A percentile compares a stretch with the other conserved stretches of the same genome.
These are phyloP conservation scores for Inga oerstediana DNA, from an alignment of 306 rosid species.

Conservation along the genomic window DNA sequence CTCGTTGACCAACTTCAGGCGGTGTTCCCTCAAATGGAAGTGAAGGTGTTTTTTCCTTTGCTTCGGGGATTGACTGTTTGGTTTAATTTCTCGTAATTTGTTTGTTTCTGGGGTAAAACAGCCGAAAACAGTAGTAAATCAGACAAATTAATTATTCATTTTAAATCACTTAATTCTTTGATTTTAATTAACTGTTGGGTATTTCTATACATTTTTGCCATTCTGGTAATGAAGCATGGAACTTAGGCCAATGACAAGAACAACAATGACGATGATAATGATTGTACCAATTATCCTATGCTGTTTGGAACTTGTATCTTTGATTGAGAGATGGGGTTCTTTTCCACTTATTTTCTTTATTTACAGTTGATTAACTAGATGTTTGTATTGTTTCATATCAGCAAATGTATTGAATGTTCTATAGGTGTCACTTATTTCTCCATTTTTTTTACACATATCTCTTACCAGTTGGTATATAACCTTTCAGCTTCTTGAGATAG, in stretches of 20 bases:
- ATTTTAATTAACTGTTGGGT: not conserved
- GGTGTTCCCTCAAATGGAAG: slow-evolving; percentile 83
- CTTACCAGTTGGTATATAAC: slow-evolving; percentile 26
- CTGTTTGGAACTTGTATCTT: not conserved
- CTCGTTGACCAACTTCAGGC: slow-evolving; percentile 71
- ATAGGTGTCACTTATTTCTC: not conserved
- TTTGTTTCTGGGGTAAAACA: not conserved
- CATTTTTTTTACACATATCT: not conserved
- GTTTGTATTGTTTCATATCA: slow-evolving; percentile 4
- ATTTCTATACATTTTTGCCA: not conserved
- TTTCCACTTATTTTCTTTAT: not conserved
- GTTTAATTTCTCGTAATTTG: not conserved
- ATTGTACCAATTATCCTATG: not conserved
- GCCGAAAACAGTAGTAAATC: not conserved
- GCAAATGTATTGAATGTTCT: not conserved
- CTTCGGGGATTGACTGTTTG: not conserved
- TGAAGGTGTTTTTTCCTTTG: slow-evolving; percentile 30
- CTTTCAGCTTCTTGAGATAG: slow-evolving; percentile 78
- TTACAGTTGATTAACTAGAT: not conserved
- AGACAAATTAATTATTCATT: not conserved
- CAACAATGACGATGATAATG: not conserved
- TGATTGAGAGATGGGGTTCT: not conserved
- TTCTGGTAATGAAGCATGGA: not conserved
- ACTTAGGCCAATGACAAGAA: not conserved
- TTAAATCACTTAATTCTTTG: not conserved